These are phyloP conservation scores for Prunus campanulata DNA, from an alignment of 306 rosid species.

Conservation along the genomic window DNA sequence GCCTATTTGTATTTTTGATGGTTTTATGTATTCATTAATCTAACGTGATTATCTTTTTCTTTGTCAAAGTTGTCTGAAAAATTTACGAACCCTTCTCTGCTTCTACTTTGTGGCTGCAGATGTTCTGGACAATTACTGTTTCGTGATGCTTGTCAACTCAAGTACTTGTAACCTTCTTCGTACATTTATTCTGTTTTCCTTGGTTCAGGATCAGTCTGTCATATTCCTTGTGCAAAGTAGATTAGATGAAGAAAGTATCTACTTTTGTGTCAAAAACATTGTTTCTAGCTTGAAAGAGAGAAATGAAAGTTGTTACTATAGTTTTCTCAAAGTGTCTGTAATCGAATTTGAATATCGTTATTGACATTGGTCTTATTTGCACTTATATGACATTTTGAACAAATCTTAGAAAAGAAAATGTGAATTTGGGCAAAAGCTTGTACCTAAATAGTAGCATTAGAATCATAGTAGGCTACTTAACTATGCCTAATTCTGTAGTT, in stretches of 20 bases:
- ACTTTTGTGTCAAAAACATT: neutral
- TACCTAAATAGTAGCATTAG: neutral
- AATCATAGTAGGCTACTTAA: no score
- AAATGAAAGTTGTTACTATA: neutral
- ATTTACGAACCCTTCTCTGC: neutral
- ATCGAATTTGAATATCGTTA: neutral
- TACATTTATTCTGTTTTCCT: slow-evolving; percentile 1
- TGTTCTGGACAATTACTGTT: slow-evolving; percentile 3
- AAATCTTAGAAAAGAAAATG: neutral
- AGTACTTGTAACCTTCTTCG: slow-evolving; percentile 9
- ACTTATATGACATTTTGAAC: neutral
- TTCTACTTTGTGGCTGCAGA: slow-evolving; percentile 25
- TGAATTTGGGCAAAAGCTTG: neutral
- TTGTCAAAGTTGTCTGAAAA: neutral
- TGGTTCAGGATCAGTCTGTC: slow-evolving; percentile 3
- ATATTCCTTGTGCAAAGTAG: slow-evolving; percentile 17
- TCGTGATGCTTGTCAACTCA: neutral
- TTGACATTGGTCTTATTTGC: neutral
- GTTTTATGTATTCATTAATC: neutral
- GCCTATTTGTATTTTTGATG: neutral
- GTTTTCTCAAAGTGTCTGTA: neutral
- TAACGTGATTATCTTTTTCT: neutral
- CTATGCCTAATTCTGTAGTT: no score
- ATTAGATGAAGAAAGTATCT: slow-evolving; percentile 12
- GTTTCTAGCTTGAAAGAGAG: neutral